Base-by-base conservation (phyloP, 2,329 filamentous ascomycete genomes). In the Paecilomyces sp. region DNA sequence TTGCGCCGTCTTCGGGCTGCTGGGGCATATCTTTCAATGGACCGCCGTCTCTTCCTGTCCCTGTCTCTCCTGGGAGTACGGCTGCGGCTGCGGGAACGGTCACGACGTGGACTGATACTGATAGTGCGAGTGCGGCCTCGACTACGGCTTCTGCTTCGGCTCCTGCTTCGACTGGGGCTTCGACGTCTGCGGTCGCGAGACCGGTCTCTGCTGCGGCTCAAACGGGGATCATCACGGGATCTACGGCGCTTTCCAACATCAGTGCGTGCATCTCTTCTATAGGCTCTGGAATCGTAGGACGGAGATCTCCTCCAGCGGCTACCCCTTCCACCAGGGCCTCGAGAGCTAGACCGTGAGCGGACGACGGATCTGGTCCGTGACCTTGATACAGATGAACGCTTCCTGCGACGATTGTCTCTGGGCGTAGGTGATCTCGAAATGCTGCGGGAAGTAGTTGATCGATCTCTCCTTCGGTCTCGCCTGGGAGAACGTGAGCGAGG, bases 401-500 rank as follows among this genome's bases (percentile, higher is more conserved):
- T 71, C 61, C 72, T 72, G 61, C 66, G 66, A 56, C 67, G 73
- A 57, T 68, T 68, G 61, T 64, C 62, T 57, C 67, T 65, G 55
- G 68, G 67, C 57, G 70, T 65, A 58, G 73, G 75, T 24, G 74
- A 70, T 28, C 68, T 71, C 30, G 73, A 75, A 56, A 68, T 63
- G 63, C 70, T 76, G 68, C 70, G 74, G 56, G 72, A 71, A 61
- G 74, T 74, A 57, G 72, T 66, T 57, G 75, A 77, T 67, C 74
- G 69, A 62, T 68, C 73, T 69, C 73, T 72, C 65, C 69, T 70
- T 67, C 74, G 74, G 62, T 72, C 69, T 76, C 77, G 71, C 79
- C 79, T 83, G 76, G 79, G 75, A 72, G 78, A 78, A 76, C 74
- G 82, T 82, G 82, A 84, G 80, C 80, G 80, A 67, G 79, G 80